Conservation (phyloP, 176 grass and related monocot genomes). For the Phragmites australis region DNA sequence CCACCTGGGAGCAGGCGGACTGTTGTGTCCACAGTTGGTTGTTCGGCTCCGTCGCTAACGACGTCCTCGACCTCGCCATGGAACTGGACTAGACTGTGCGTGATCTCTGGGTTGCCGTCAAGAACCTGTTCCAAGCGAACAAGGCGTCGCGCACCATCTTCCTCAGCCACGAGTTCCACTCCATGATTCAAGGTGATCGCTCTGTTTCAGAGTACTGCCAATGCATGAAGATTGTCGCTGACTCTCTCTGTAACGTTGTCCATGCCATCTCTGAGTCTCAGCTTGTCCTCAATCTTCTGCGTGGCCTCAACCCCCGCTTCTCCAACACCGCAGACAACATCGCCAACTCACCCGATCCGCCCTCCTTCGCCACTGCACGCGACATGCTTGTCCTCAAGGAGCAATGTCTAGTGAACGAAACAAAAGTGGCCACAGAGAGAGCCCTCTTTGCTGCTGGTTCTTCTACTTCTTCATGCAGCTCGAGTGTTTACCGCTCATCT, state of each 20-base stretch:
- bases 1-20: not conserved
- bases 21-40: not conserved
- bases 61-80: not conserved
- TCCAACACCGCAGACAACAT: not conserved
- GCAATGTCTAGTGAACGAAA: fast-evolving
- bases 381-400: constrained; percentile 2
- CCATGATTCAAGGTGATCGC: not conserved
- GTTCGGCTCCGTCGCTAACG: not conserved
- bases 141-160: not conserved
- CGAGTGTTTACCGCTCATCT: not conserved
- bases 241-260: not conserved
- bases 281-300: not conserved
- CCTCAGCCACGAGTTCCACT: not conserved
- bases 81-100: fast-evolving
- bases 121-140: not conserved
- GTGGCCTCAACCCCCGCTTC: not conserved
- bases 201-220: not conserved
- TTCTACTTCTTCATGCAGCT: fast-evolving
- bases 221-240: not conserved
- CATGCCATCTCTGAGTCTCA: not conserved
- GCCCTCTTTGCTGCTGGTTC: not conserved
- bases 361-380: not conserved
- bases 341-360: not conserved
- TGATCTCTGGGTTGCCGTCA: not conserved
- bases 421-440: fast-evolving